phyloP scores from a whole-genome alignment of 2,329 filamentous ascomycete genomes.

The Cryphonectria japonica region DNA sequence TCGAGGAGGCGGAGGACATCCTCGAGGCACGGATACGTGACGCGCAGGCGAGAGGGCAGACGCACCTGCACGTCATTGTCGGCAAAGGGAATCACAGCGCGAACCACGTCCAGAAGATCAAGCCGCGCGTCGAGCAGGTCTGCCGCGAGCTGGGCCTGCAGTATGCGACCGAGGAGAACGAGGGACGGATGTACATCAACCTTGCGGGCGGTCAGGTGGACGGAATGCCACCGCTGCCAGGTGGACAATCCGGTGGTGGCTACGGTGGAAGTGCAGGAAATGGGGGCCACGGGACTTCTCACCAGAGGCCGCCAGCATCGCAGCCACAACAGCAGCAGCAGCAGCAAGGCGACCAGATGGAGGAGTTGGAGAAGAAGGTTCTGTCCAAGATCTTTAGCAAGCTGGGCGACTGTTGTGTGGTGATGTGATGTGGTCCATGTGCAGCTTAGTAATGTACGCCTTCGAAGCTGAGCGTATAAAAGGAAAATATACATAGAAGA shows the following conservation, averaged over 20 bases:
- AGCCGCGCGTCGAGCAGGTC: conserved; percentile 88
- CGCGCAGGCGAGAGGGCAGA: conserved; percentile 73
- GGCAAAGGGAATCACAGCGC: conserved; percentile 90
- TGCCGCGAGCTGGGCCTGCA: conserved; percentile 82
- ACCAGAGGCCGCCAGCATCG: conserved; percentile 29
- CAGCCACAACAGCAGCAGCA: conserved; percentile 49
- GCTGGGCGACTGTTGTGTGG: conserved; percentile 57
- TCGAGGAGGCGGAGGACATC: conserved; percentile 92
- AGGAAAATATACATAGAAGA: neutral
- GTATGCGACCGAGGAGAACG: conserved; percentile 85
- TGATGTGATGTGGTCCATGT: conserved; percentile 62
- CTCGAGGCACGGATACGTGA: conserved; percentile 83
- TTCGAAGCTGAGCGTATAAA: neutral
- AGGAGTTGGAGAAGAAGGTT: conserved; percentile 63
- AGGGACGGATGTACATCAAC: conserved; percentile 86
- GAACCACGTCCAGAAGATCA: conserved; percentile 88
- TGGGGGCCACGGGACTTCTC: conserved; percentile 38
- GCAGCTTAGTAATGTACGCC: neutral
- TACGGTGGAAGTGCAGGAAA: conserved; percentile 43
- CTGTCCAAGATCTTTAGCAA: conserved; percentile 65
- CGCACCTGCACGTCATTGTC: conserved; percentile 90
- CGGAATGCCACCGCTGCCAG: conserved; percentile 46
- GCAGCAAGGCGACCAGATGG: conserved; percentile 57
- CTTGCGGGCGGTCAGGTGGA: conserved; percentile 71
- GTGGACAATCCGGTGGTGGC: conserved; percentile 49